A percentile compares a stretch with the other conserved stretches of the same genome.
phyloP scores from a whole-genome alignment of 768 basidiomycete genomes.

The Rhodotorula graminis region DNA sequence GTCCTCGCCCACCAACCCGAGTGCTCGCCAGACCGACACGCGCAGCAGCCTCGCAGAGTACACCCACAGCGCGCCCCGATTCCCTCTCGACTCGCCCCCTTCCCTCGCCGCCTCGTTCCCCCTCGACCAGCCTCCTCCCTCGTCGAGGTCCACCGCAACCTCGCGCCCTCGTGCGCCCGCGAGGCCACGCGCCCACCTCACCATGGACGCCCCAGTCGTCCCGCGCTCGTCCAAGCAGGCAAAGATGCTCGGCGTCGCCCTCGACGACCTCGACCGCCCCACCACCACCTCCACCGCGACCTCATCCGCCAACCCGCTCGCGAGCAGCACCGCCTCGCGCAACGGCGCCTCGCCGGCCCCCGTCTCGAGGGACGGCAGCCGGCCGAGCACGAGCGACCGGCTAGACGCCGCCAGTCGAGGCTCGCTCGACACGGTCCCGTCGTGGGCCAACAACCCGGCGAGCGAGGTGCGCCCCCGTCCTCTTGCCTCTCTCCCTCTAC shows the following conservation, averaged over 20 bases:
- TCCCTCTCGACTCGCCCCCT: too few species aligned
- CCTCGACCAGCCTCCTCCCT: too few species aligned
- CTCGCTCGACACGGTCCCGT: constrained; percentile 7
- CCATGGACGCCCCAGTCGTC: constrained; percentile 10
- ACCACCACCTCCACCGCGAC: background rate
- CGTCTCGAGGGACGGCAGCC: too few species aligned
- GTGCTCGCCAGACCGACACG: too few species aligned
- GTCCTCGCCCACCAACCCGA: too few species aligned
- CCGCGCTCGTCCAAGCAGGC: constrained; percentile 31
- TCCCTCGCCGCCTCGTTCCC: too few species aligned
- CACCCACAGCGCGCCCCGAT: too few species aligned
- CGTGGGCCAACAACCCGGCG: constrained; percentile 10
- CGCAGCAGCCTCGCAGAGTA: too few species aligned
- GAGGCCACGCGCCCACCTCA: background rate
- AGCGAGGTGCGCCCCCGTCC: constrained; percentile 25
- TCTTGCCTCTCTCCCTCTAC: too few species aligned
- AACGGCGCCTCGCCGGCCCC: background rate
- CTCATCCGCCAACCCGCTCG: background rate
- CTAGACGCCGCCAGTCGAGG: background rate
- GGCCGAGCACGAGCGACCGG: background rate
- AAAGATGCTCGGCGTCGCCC: constrained; percentile 35
- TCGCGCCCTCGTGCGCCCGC: background rate
- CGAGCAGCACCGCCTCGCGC: background rate
- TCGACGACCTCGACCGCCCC: constrained; percentile 6
- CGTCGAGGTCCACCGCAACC: background rate